Evolutionary conservation across 1,284 basidiomycete species (phyloP), one percentile per base, ranked within the genome.

Genomic region (Tylopilus sp.): DNA sequence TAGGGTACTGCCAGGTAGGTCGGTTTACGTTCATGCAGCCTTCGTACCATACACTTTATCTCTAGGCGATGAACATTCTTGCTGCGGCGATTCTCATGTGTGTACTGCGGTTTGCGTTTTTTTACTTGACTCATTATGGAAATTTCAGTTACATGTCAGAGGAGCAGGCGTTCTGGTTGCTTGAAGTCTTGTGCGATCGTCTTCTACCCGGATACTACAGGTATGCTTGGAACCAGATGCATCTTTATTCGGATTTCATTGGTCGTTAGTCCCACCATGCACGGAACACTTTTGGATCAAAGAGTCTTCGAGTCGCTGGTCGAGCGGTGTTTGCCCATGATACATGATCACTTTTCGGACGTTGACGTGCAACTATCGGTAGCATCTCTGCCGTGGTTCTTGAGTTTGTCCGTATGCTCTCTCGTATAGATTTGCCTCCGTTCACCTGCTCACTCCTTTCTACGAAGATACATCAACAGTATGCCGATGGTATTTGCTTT

Each of bases 401-500:
- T 99, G 60, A 93, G 91, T 65, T 73, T 95, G 83, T 94, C 68
- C 56, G 85, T 63, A 37, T 17, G 14, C 29, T 45, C 17, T 7
- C 44, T 45, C 8, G 26, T 7, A 8, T 7, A 2, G 18, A n/a
- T 17, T 18, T 15, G 34, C 31, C 20, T 42, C 26, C 2, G 41
- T 33, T 34, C 42, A 21, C 30, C 12, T 33, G 9, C 44, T 62
- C 7, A 52, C 42, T 33, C 33, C 44, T 48, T 24, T 51, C 31
- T 53, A 34, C 8, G 48, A 7, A 90, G 92, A 57, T 94, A 85
- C 69, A 98, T 99, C 73, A 98, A 98, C 72, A 95, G 92, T 61
- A 97, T 99, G 93, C 96, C 96, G 0, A 90, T 99, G 83, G 87
- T 99, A 42, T 99, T 99, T 65, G 95, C 96, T 0, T 99, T 98